Evolutionary conservation across 108 stramenopile genomes (phyloP).

Genomic region (Bacterosira constricta): DNA sequence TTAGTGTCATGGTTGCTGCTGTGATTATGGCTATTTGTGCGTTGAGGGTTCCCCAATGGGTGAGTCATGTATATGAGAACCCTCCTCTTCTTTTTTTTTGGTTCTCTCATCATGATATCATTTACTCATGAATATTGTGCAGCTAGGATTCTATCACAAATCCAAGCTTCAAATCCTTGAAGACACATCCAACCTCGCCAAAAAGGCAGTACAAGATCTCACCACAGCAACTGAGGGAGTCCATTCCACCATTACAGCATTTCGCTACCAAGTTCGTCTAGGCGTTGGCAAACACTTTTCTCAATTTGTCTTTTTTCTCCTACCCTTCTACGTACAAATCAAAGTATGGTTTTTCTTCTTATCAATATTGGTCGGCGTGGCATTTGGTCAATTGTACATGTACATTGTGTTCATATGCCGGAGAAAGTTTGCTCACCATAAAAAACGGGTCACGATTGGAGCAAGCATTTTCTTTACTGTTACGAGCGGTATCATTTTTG

Average conservation of each 20-base stretch:
- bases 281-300: constrained; percentile 30
- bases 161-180: constrained; percentile 2
- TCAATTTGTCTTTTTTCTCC: constrained; percentile 17
- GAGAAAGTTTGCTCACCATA: neutral
- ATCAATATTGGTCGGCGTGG: constrained; percentile 10
- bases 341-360: constrained; percentile 21
- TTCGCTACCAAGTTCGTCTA: constrained; percentile 33
- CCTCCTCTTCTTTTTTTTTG: neutral
- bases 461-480: constrained; percentile 6
- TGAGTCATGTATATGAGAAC: neutral
- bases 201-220: constrained; percentile 4
- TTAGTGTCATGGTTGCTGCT: neutral
- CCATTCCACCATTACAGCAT: constrained; percentile 1
- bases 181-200: constrained; percentile 18
- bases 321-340: constrained; percentile 32
- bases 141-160: constrained; percentile 38
- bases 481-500: constrained; percentile 9
- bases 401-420: constrained; percentile 29
- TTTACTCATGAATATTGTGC: no score
- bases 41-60: neutral
- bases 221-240: neutral
- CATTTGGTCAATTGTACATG: constrained; percentile 21
- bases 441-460: constrained; percentile 18
- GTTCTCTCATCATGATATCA: no score
- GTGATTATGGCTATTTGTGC: neutral